These are phyloP conservation scores for Apiotrichum sp. DNA, from an alignment of 1,284 basidiomycete genomes.

Conservation along the genomic window DNA sequence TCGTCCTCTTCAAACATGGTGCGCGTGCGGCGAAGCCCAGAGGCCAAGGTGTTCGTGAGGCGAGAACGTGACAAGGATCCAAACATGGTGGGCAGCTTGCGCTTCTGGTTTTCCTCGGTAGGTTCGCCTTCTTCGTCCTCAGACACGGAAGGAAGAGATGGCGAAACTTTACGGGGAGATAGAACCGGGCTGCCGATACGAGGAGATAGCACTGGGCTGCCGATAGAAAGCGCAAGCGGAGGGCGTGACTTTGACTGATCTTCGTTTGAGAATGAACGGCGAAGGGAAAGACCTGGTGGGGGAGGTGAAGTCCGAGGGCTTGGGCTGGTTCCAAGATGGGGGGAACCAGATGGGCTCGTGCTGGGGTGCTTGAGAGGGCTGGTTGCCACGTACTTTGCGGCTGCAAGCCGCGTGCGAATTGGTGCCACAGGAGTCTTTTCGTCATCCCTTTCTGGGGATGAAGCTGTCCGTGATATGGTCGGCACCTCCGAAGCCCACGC, in stretches of 20 bases:
- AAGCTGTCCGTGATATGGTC: neutral
- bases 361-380: neutral
- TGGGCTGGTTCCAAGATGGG: neutral
- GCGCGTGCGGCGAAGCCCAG: neutral
- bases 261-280: neutral
- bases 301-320: neutral
- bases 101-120: neutral
- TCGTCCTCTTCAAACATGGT: neutral
- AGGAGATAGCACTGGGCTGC: neutral
- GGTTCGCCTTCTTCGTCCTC: neutral
- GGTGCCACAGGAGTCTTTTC: constrained; percentile 1
- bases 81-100: neutral
- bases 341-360: neutral
- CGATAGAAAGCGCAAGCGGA: neutral
- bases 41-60: neutral
- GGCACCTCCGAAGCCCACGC: neutral
- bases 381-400: neutral
- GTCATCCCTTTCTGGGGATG: neutral
- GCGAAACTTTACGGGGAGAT: neutral
- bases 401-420: neutral
- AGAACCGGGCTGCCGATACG: neutral
- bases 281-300: neutral
- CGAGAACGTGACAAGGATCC: neutral
- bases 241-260: neutral
- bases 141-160: neutral